phyloP scores from a whole-genome alignment of 257 asterid genomes.

The Solanum ossicruentum region DNA sequence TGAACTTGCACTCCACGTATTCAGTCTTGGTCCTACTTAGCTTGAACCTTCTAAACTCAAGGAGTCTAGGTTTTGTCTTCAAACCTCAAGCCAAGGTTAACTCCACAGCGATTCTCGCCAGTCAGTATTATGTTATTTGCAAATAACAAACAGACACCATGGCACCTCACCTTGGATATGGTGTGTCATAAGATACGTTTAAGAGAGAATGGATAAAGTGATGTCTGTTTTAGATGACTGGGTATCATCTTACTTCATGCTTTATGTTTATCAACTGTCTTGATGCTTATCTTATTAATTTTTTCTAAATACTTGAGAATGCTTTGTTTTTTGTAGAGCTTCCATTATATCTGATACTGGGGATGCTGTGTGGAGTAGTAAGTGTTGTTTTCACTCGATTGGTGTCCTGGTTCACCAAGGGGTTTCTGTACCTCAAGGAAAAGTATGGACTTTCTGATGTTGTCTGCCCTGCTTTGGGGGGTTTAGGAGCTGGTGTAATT shows the following conservation, averaged over 20 bases:
- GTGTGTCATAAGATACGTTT: neutral
- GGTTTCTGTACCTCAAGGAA: constrained; percentile 58
- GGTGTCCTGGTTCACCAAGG: constrained; percentile 60
- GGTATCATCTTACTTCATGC: neutral
- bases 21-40: neutral
- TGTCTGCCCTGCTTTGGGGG: constrained; percentile 95
- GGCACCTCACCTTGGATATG: neutral
- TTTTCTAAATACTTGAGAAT: constrained; percentile 14
- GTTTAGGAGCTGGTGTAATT: constrained; percentile 93
- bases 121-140: neutral
- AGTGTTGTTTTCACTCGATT: constrained; percentile 78
- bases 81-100: neutral
- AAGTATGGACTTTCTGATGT: constrained; percentile 71
- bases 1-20: neutral
- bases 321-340: constrained; percentile 53
- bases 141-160: neutral
- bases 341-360: constrained; percentile 87
- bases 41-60: neutral
- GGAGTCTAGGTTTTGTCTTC: neutral
- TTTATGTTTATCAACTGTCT: neutral
- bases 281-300: neutral
- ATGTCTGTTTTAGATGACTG: neutral
- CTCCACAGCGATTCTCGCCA: neutral
- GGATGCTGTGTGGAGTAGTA: constrained; percentile 96
- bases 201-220: neutral